Evolutionary conservation across 2,329 filamentous ascomycete species (phyloP).

Genomic region (Ramularia endophylla): DNA sequence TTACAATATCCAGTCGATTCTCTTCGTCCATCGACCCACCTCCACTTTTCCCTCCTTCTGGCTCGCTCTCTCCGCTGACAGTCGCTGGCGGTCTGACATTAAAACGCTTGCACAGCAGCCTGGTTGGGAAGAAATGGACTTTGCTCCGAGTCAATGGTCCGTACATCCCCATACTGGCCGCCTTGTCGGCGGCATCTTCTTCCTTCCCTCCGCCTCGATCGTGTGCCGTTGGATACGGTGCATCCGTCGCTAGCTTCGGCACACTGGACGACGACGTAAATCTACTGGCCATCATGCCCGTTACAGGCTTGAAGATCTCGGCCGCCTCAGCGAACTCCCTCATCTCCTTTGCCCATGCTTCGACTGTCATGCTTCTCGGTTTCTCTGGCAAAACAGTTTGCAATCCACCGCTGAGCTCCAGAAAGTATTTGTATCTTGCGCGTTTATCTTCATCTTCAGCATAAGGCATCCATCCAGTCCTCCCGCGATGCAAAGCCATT

Average conservation of each 20-base stretch:
- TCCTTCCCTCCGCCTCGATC: constrained; percentile 41
- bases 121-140: constrained; percentile 69
- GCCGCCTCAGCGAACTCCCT: constrained; percentile 69
- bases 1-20: constrained; percentile 50
- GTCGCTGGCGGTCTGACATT: constrained; percentile 73
- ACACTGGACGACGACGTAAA: constrained; percentile 54
- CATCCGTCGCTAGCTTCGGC: constrained; percentile 30
- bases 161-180: constrained; percentile 88
- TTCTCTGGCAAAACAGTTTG: constrained; percentile 54
- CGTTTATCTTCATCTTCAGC: constrained; percentile 74
- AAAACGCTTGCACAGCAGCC: constrained; percentile 90
- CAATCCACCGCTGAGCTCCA: constrained; percentile 68
- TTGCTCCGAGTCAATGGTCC: constrained; percentile 74
- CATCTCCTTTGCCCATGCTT: constrained; percentile 77
- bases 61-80: constrained; percentile 36
- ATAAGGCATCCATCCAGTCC: constrained; percentile 72
- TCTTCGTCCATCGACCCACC: constrained; percentile 44
- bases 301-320: constrained; percentile 83
- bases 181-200: constrained; percentile 74
- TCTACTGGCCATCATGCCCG: constrained; percentile 84
- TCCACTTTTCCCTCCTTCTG: constrained; percentile 18
- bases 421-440: constrained; percentile 71
- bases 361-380: constrained; percentile 46
- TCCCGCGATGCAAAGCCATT: constrained; percentile 43
- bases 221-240: constrained; percentile 25